Evolutionary conservation across 495 filamentous ascomycete species (phyloP), one percentile per base, ranked within the genome.

Genomic region (Aspergillus asperescens): DNA sequence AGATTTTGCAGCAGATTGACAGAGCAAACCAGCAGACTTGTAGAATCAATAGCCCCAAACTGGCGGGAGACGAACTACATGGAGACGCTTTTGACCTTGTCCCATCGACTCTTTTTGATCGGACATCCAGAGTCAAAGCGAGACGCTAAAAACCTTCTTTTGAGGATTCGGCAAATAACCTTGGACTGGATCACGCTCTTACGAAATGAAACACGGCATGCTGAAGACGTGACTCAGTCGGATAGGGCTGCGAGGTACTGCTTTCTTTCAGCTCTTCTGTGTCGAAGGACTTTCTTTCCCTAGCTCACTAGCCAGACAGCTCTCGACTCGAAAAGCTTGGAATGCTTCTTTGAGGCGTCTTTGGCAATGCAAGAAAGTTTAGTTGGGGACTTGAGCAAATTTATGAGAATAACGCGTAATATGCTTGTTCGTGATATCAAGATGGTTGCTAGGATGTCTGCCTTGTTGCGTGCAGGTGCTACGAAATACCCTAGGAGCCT

Each of bases 391-490:
- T 18, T 60, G 15, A 45, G 19, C 25, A 28, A 50, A 7, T 50
- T 63, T 3, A n/a, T 59, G 12, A 28, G 15, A 18, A 4, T 29
- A 1, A 51, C 62, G 3, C 46, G 38, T 41, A 72, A 65, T 35
- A 66, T 76, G 22, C 50, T 81, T 0, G 50, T 79, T 9, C 70
- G 68, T 2, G 80, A 80, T 44, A 58, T 76, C 4, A 79, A 78
- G 38, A 66, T 76, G 62, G 50, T 66, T 0, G 62, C 65, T 58
- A 46, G 52, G 20, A 62, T 82, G 5, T 64, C 64, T 10, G 1
- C 27, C 15, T 49, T 67, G 7, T 20, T 81, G 38, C 51, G 37
- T 12, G 5, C 8, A 28, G 46, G 60, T 1, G 52, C 65, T 27
- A 28, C 46, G 12, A 44, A 40, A n/a, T 50, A 66, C 12, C 65